Percentiles rank a stretch among this genome's conserved stretches.
These are phyloP conservation scores for Rhizopus delemar DNA, from an alignment of 371 early-diverging fungal genomes.

Conservation along the genomic window DNA sequence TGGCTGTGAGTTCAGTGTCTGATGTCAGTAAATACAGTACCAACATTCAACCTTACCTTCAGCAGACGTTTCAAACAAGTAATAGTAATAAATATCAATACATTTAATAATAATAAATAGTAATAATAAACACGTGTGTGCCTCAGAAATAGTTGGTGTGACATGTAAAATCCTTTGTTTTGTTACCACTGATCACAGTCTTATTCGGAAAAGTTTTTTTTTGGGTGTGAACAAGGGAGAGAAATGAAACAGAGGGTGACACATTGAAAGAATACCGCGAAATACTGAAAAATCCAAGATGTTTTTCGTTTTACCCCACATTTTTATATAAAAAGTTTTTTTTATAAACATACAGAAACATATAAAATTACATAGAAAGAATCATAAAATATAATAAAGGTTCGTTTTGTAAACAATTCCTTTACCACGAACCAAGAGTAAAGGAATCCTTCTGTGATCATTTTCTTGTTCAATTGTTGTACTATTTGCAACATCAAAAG, in stretches of 20 bases:
- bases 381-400: slow-evolving; percentile 39
- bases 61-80: not conserved
- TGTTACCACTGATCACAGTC: too few species aligned
- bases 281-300: too few species aligned
- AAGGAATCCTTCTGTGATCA: slow-evolving; percentile 47
- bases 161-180: too few species aligned
- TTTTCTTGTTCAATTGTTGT: slow-evolving; percentile 31
- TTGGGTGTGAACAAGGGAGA: too few species aligned
- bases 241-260: too few species aligned
- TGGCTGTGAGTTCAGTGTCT: not conserved
- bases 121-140: not conserved
- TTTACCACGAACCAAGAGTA: slow-evolving; percentile 64
- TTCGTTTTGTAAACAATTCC: slow-evolving; percentile 70
- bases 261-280: too few species aligned
- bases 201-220: not conserved
- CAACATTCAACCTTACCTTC: not conserved
- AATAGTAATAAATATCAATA: not conserved
- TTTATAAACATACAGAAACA: not conserved
- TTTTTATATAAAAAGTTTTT: too few species aligned
- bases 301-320: too few species aligned
- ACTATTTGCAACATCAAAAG: slow-evolving; percentile 33
- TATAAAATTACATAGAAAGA: slow-evolving; percentile 6
- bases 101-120: too few species aligned
- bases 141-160: not conserved
- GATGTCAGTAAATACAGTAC: slow-evolving; percentile 1